Evolutionary conservation across 1,284 basidiomycete genomes (phyloP).

Genomic region (Ustilago vetiveriae): DNA sequence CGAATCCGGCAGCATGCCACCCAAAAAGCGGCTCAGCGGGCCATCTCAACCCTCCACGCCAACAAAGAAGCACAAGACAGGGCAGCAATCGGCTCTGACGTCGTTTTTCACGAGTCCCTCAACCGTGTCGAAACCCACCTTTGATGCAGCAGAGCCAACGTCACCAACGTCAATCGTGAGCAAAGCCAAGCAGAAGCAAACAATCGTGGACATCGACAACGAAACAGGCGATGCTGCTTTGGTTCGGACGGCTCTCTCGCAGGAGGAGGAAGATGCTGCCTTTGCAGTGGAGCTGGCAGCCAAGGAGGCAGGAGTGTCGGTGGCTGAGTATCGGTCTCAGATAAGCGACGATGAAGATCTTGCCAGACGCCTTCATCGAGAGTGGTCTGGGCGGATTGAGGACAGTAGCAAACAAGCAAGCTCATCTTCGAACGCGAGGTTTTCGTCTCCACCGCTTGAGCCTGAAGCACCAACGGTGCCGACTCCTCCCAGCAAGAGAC

Average conservation of each 20-base stretch:
- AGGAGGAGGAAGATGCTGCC: slow-evolving; percentile 36
- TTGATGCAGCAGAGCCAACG: slow-evolving; percentile 6
- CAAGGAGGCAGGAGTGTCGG: slow-evolving; percentile 20
- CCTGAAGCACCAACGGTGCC: background rate
- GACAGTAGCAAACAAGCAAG: background rate
- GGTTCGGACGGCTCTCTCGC: background rate
- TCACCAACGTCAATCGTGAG: slow-evolving; percentile 12
- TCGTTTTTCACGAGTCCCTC: slow-evolving; percentile 47
- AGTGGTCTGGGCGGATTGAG: slow-evolving; percentile 27
- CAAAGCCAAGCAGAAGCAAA: slow-evolving; percentile 18
- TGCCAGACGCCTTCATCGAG: slow-evolving; percentile 33
- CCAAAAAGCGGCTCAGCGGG: slow-evolving; percentile 29
- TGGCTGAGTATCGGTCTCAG: slow-evolving; percentile 13
- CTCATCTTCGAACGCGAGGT: background rate
- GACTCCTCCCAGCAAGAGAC: slow-evolving; percentile 9
- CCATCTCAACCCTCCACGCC: slow-evolving; percentile 28
- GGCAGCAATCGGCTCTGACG: slow-evolving; percentile 35
- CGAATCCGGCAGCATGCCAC: slow-evolving; percentile 11
- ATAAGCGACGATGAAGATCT: slow-evolving; percentile 43
- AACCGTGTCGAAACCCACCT: slow-evolving; percentile 2
- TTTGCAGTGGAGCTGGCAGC: slow-evolving; percentile 43
- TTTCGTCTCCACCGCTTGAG: background rate
- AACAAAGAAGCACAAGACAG: slow-evolving; percentile 28
- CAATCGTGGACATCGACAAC: background rate
- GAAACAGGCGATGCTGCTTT: background rate